phyloP scores from a whole-genome alignment of 441 rosid species.

The Mallotus japonicus region DNA sequence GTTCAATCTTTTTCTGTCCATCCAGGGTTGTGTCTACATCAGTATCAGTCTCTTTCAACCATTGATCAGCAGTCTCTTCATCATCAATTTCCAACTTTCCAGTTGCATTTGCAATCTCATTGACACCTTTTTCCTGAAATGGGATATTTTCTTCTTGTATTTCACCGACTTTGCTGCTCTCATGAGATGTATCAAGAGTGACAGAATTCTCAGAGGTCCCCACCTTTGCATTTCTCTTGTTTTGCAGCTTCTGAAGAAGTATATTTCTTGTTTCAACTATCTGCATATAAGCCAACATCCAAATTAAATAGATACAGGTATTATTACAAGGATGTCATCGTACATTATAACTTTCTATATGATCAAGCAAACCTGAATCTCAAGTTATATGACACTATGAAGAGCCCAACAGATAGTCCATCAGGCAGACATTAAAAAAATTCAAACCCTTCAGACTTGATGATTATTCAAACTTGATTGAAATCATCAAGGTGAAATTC shows the following conservation, averaged over 20 bases:
- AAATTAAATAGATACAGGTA: neutral
- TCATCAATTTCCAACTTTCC: conserved; percentile 33
- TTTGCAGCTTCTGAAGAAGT: conserved; percentile 46
- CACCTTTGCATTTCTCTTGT: conserved; percentile 28
- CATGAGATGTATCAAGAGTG: conserved; percentile 22
- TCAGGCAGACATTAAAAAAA: too few relatives aligned
- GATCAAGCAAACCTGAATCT: neutral
- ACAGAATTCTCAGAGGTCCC: conserved; percentile 26
- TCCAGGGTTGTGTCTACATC: conserved; percentile 25
- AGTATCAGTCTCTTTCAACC: conserved; percentile 40
- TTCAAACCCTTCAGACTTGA: too few relatives aligned
- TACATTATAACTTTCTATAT: neutral
- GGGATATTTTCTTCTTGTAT: conserved; percentile 21
- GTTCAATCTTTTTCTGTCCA: conserved; percentile 28
- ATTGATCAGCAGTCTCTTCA: conserved; percentile 34
- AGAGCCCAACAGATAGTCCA: too few relatives aligned
- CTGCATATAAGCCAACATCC: conserved; percentile 32
- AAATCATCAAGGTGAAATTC: neutral
- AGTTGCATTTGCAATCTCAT: conserved; percentile 30
- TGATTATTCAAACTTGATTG: too few relatives aligned
- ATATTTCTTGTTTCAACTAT: conserved; percentile 50
- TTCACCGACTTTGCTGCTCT: conserved; percentile 21
- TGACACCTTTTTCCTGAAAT: conserved; percentile 27
- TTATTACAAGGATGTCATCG: neutral
- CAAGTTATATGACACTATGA: neutral